Evolutionary conservation across 2,329 filamentous ascomycete species (phyloP).

Genomic region (Gaeumannomyces tritici): DNA sequence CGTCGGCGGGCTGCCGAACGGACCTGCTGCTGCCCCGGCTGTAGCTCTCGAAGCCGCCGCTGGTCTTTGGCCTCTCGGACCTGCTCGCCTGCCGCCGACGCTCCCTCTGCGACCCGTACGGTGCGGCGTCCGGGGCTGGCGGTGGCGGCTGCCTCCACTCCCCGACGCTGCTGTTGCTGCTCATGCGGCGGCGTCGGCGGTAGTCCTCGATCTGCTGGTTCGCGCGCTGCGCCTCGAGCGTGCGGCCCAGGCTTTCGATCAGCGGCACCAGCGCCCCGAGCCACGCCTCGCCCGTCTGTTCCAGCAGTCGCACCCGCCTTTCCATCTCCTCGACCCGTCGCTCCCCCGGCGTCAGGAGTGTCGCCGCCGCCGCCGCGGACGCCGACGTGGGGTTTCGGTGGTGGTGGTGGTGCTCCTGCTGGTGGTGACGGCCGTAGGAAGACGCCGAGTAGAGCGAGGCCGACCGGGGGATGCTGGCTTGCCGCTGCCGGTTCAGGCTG

Average conservation of each 20-base stretch:
- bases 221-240: constrained; percentile 1
- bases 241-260: neutral
- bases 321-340: constrained; percentile 3
- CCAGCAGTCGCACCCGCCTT: constrained; percentile 1
- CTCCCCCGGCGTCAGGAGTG: neutral
- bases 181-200: neutral
- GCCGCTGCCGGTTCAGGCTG: neutral
- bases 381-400: neutral
- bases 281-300: constrained; percentile 3
- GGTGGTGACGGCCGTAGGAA: neutral
- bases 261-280: constrained; percentile 2
- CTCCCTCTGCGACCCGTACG: neutral
- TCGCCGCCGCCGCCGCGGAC: neutral
- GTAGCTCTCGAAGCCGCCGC: neutral
- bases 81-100: neutral
- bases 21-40: no score
- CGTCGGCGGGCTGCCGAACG: neutral
- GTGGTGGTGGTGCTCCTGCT: neutral
- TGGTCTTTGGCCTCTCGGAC: neutral
- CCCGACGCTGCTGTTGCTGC: neutral
- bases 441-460: neutral
- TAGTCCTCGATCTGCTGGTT: neutral
- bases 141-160: neutral
- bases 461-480: neutral
- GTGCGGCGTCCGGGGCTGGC: neutral